Evolutionary conservation across 164 flowering plant genomes (phyloP), one percentile per base, ranked within the genome.

Genomic region (Magnolia kwangsiensis): DNA sequence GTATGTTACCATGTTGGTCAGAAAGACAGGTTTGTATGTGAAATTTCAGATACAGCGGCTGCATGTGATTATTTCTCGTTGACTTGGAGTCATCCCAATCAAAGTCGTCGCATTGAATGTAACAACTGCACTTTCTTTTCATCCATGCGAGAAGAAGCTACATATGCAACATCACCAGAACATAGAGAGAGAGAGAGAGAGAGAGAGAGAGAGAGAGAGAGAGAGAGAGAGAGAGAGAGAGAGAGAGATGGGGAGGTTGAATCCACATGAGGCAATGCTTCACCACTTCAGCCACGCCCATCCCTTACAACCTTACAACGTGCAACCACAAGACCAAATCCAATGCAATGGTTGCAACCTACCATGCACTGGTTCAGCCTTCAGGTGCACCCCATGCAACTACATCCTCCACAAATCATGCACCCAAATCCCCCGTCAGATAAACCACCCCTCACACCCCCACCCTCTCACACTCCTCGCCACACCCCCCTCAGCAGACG

Each of bases 271-370:
- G 19, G 20, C 59, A 16, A 11, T 31, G 16, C 7, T 65, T 13
- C 59, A 51, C 14, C 81, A 78, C 71, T 81, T 81, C 75, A 79
- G 84, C 73, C 79, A 78, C 64, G 51, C 65, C 49, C 81, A 76
- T 58, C 76, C 64, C 49, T 23, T 81, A 50, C 67, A 73, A 18
- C 64, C 76, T 21, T 37, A 6, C 51, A 37, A 69, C 14, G 49
- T 37, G 50, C 50, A 69, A 69, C 51, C 50, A 16, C 20, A 37
- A 18, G 71, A 69, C 50, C 19, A 69, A 37, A 69, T 16, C 20
- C 71, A 29, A 29, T 69, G 71, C 24, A 37, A 29, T 37, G 71
- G 51, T 29, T 37, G 71, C 71, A 37, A 69, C 29, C 31, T 37
- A 21, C 50, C 71, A 14, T 16, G 50, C 67, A 55, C 66, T 4